Percentiles rank a stretch among this genome's conserved stretches.
phyloP scores from a whole-genome alignment of 805 yeast species.

The Candida manassasensis region DNA sequence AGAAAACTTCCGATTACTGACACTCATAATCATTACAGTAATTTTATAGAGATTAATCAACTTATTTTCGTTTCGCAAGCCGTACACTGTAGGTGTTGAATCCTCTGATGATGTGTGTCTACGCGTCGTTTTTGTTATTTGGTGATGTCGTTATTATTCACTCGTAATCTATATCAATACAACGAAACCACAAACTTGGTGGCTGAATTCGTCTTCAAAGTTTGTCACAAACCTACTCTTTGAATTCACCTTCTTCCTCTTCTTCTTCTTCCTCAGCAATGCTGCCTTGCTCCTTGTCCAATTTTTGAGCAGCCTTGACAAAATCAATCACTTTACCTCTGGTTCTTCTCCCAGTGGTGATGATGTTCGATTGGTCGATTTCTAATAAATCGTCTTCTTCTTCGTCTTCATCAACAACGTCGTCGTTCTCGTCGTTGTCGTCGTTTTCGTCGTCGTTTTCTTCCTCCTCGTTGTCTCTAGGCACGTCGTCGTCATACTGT shows the following conservation, averaged over 20 bases:
- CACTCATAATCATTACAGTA: too few species aligned
- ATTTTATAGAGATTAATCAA: too few species aligned
- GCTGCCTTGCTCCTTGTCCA: constrained; percentile 46
- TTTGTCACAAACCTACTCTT: too few species aligned
- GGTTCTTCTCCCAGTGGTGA: constrained; percentile 82
- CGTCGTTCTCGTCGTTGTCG: constrained; percentile 44
- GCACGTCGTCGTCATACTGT: constrained; percentile 53
- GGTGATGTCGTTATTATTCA: too few species aligned
- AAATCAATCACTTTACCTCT: constrained; percentile 87
- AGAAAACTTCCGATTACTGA: too few species aligned
- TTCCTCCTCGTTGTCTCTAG: constrained; percentile 37
- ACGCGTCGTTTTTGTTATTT: too few species aligned
- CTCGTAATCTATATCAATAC: too few species aligned
- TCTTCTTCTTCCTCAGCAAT: constrained; percentile 42
- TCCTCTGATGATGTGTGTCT: too few species aligned
- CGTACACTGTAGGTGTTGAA: too few species aligned
- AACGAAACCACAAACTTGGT: too few species aligned
- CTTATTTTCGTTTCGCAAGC: too few species aligned
- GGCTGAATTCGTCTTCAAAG: too few species aligned
- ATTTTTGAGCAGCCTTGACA: constrained; percentile 69
- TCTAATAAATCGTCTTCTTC: constrained; percentile 75
- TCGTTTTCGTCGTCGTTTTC: constrained; percentile 42
- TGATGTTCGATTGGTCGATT: constrained; percentile 79
- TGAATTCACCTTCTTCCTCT: constrained; percentile 31
- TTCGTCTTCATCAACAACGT: constrained; percentile 42